A percentile compares a stretch with the other conserved stretches of the same genome.
These are phyloP conservation scores for Thermoascus crustaceus DNA, from an alignment of 2,329 filamentous ascomycete genomes.

Conservation along the genomic window DNA sequence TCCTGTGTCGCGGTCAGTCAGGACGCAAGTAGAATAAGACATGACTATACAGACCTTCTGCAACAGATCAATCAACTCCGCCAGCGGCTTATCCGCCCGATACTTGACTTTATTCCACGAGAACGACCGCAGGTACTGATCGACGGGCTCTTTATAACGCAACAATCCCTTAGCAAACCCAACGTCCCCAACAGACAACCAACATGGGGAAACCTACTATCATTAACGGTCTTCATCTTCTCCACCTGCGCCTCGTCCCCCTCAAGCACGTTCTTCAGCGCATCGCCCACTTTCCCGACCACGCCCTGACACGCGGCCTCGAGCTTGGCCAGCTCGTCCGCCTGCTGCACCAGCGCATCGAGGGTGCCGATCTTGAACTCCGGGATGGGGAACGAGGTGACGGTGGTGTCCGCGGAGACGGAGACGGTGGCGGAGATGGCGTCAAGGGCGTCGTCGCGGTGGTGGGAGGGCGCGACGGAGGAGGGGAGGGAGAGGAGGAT, in stretches of 20 bases:
- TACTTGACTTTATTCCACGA: slow-evolving; percentile 98
- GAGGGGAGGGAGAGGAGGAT: slow-evolving; percentile 83
- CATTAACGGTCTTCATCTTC: slow-evolving; percentile 87
- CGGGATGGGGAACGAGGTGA: slow-evolving; percentile 72
- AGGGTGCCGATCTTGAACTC: slow-evolving; percentile 97
- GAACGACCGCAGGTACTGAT: slow-evolving; percentile 83
- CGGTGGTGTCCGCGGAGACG: slow-evolving; percentile 63
- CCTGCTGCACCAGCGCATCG: slow-evolving; percentile 90
- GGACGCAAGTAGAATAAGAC: neutral
- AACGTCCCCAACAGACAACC: neutral
- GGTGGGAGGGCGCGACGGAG: slow-evolving; percentile 71
- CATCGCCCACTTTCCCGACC: slow-evolving; percentile 80
- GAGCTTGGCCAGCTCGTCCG: slow-evolving; percentile 87
- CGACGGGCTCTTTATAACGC: slow-evolving; percentile 67
- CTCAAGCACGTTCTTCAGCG: slow-evolving; percentile 71
- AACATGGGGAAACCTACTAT: slow-evolving; percentile 53
- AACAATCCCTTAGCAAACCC: slow-evolving; percentile 7
- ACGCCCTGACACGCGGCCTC: slow-evolving; percentile 71
- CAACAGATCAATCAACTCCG: slow-evolving; percentile 76
- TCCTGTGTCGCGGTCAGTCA: slow-evolving; percentile 48
- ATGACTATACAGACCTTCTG: slow-evolving; percentile 58
- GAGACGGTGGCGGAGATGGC: slow-evolving; percentile 65
- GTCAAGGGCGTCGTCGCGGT: slow-evolving; percentile 72
- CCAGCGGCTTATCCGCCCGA: slow-evolving; percentile 79
- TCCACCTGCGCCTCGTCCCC: slow-evolving; percentile 74